A percentile compares a stretch with the other conserved stretches of the same genome.
These are phyloP conservation scores for Boletus pseudo-olivaceus DNA, from an alignment of 768 basidiomycete genomes.

Conservation along the genomic window DNA sequence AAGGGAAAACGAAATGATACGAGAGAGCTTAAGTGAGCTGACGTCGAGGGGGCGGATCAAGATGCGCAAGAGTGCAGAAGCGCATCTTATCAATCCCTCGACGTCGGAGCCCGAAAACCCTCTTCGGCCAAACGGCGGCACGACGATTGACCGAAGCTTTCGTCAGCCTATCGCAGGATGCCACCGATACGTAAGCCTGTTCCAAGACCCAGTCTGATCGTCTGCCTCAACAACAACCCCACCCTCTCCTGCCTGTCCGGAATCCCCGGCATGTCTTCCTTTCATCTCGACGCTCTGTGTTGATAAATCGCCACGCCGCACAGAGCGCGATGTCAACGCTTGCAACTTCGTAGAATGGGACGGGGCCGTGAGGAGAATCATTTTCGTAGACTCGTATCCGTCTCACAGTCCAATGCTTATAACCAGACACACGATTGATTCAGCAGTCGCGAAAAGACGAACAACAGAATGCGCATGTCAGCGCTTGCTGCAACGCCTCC, in stretches of 20 bases:
- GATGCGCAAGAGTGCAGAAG: too few species aligned
- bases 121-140: too few species aligned
- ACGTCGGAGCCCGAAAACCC: too few species aligned
- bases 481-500: conserved; percentile 72
- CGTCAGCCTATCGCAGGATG: too few species aligned
- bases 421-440: conserved; percentile 42
- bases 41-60: too few species aligned
- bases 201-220: conserved; percentile 48
- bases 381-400: conserved; percentile 75
- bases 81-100: too few species aligned
- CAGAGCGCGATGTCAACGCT: conserved; percentile 60
- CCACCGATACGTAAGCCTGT: too few species aligned
- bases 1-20: too few species aligned
- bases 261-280: conserved; percentile 64
- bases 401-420: conserved; percentile 74
- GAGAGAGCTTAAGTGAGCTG: too few species aligned
- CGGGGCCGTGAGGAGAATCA: conserved; percentile 71
- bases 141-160: too few species aligned
- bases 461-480: conserved; percentile 30
- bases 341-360: conserved; percentile 69
- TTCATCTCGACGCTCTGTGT: conserved; percentile 64
- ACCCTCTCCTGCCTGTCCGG: conserved; percentile 65
- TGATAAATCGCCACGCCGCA: conserved; percentile 67
- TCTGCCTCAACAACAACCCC: conserved; percentile 62
- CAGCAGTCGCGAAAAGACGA: background rate